These are phyloP conservation scores for Saccharum officinarum DNA, from an alignment of 176 grass and related monocot genomes.

Conservation along the genomic window DNA sequence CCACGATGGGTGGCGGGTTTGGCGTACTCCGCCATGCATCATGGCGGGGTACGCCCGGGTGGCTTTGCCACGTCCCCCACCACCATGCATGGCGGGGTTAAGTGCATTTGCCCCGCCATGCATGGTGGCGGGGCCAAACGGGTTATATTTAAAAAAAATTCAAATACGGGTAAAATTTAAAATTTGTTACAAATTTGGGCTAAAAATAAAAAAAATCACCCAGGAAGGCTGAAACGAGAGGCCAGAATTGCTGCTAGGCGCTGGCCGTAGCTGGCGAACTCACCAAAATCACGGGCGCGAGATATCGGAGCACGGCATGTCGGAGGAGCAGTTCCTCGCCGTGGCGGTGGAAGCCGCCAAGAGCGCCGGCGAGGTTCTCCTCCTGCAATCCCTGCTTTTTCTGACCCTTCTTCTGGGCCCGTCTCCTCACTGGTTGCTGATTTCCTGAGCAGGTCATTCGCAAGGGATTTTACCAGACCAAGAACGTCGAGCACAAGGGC, in stretches of 20 bases:
- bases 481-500: constrained; percentile 98
- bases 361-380: constrained; percentile 69
- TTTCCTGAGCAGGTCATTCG: constrained; percentile 61
- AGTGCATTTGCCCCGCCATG: too few species aligned
- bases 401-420: not conserved
- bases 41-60: too few species aligned
- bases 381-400: not conserved
- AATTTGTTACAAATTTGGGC: too few species aligned
- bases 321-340: constrained; percentile 62
- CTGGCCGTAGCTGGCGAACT: not conserved
- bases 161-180: too few species aligned
- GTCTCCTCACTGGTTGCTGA: constrained; percentile 25
- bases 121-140: too few species aligned
- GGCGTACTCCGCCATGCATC: too few species aligned
- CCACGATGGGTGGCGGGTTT: too few species aligned
- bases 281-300: not conserved
- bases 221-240: constrained; percentile 2
- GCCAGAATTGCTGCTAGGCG: constrained; percentile 25
- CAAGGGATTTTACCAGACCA: constrained; percentile 81
- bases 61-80: too few species aligned
- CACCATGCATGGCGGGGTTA: too few species aligned
- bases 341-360: constrained; percentile 78
- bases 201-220: too few species aligned
- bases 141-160: too few species aligned
- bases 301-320: constrained; percentile 31